Conservation (phyloP, 306 rosid genomes). For the Malus asiatica region DNA sequence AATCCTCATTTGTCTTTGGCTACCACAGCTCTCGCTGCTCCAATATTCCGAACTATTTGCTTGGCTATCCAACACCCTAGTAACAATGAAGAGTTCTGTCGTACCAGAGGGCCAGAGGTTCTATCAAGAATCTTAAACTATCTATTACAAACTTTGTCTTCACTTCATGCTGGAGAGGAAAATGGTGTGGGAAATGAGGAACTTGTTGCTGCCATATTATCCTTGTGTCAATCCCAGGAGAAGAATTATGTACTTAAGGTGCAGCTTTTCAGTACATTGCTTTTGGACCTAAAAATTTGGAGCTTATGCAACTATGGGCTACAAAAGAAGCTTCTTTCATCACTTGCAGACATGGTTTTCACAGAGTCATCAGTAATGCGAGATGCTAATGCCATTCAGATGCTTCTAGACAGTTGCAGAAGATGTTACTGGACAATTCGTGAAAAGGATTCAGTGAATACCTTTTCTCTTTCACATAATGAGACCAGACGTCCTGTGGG, state of each 20-base stretch:
- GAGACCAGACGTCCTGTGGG: slow-evolving; percentile 74
- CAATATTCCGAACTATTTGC: slow-evolving; percentile 77
- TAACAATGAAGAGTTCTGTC: slow-evolving; percentile 81
- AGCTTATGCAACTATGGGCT: slow-evolving; percentile 92
- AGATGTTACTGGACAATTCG: slow-evolving; percentile 85
- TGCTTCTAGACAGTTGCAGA: slow-evolving; percentile 96
- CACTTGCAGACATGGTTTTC: slow-evolving; percentile 98
- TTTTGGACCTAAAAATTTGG: slow-evolving; percentile 88
- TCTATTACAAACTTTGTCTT: slow-evolving; percentile 74
- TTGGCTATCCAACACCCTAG: slow-evolving; percentile 65
- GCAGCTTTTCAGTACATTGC: slow-evolving; percentile 76
- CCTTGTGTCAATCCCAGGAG: slow-evolving; percentile 79
- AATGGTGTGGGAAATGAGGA: slow-evolving; percentile 85
- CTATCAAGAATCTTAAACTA: slow-evolving; percentile 83
- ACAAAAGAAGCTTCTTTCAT: slow-evolving; percentile 95
- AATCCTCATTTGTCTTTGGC: slow-evolving; percentile 55
- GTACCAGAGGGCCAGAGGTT: slow-evolving; percentile 88
- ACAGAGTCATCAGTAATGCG: slow-evolving; percentile 84
- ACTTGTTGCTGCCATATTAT: slow-evolving; percentile 86
- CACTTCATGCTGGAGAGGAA: slow-evolving; percentile 51
- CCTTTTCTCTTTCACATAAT: slow-evolving; percentile 53
- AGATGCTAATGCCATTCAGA: slow-evolving; percentile 94
- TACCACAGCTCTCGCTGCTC: slow-evolving; percentile 73
- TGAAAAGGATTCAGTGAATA: slow-evolving; percentile 76
- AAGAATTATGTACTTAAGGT: slow-evolving; percentile 71